Evolutionary conservation across 176 grass and related monocot species (phyloP).

Genomic region (Coix lacrymajobi): DNA sequence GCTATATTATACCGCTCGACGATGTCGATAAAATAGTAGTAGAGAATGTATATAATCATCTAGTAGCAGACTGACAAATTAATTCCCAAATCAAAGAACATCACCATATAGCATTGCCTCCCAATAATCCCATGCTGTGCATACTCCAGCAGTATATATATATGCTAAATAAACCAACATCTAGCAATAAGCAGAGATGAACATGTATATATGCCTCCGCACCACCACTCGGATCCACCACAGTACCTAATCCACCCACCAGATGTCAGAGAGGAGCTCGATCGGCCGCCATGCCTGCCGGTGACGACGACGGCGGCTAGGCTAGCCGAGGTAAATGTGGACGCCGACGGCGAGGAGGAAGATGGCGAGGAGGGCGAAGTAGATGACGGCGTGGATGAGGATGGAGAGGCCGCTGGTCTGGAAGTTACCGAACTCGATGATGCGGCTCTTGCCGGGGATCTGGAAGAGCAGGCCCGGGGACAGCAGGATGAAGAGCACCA

Average conservation of each 20-base stretch:
- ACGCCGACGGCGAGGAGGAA: constrained; percentile 70
- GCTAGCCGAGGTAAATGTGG: constrained; percentile 61
- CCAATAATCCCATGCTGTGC: background rate
- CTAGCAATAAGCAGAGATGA: background rate
- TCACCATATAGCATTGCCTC: background rate
- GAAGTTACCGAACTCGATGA: constrained; percentile 82
- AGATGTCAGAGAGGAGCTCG: background rate
- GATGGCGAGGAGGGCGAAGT: constrained; percentile 81
- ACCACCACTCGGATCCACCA: background rate
- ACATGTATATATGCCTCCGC: background rate
- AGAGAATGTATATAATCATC: background rate
- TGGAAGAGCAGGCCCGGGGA: constrained; percentile 82
- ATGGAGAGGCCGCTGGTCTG: constrained; percentile 86
- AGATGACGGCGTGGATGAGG: constrained; percentile 78
- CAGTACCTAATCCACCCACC: background rate
- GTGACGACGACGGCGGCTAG: background rate
- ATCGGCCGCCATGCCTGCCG: background rate
- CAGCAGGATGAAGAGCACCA: constrained; percentile 87
- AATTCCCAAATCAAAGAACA: background rate
- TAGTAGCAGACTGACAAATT: background rate
- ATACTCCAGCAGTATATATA: background rate
- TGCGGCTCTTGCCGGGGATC: constrained; percentile 55
- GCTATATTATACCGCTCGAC: background rate
- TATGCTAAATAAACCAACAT: background rate
- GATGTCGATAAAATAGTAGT: background rate